phyloP scores from a whole-genome alignment of 2,329 filamentous ascomycete species.

The Orbilia blumenaviensis region DNA sequence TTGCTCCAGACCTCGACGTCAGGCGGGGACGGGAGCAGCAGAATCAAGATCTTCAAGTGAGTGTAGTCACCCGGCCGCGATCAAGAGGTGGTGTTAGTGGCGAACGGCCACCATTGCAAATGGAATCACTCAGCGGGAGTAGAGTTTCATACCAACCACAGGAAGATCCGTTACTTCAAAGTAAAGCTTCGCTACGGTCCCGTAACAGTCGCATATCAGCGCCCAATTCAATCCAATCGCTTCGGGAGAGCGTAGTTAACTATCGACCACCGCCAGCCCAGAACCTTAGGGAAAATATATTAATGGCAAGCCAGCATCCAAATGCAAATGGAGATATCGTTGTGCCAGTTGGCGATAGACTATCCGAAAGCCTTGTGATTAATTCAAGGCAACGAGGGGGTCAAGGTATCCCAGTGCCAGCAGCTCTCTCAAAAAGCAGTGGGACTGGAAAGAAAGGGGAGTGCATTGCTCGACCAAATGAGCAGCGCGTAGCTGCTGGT shows the following conservation, averaged over 20 bases:
- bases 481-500: neutral
- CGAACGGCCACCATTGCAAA: neutral
- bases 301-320: constrained; percentile 32
- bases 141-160: constrained; percentile 16
- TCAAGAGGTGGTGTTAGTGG: neutral
- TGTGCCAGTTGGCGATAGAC: constrained; percentile 15
- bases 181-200: constrained; percentile 12
- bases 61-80: neutral
- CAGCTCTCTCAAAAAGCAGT: constrained; percentile 4
- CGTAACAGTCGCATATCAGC: neutral
- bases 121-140: constrained; percentile 19
- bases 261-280: constrained; percentile 27
- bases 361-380: constrained; percentile 31
- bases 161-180: constrained; percentile 3
- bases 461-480: constrained; percentile 4
- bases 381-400: neutral
- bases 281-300: constrained; percentile 32
- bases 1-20: constrained; percentile 1
- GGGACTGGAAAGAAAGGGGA: constrained; percentile 37
- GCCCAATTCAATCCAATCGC: constrained; percentile 2
- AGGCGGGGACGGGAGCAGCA: neutral
- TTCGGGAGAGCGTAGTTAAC: constrained; percentile 22
- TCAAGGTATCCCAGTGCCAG: neutral
- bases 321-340: constrained; percentile 33
- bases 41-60: neutral